Base-by-base conservation (phyloP, 768 basidiomycete species). In the Hypholoma sublateritium region DNA sequence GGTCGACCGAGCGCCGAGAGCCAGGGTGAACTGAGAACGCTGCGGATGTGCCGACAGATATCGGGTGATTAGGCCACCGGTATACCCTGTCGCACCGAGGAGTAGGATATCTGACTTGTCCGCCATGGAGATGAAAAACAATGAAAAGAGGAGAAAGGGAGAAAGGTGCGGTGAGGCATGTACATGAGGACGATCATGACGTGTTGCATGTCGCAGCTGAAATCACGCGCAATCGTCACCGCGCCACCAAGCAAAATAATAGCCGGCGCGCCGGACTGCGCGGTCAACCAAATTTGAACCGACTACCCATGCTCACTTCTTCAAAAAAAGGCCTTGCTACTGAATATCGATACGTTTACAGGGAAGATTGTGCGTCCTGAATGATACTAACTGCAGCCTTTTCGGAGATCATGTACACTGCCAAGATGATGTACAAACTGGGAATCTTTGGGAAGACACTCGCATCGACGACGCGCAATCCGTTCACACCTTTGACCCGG, bases 51-150 rank as follows among this genome's bases (percentile, higher is more conserved):
- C 61, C 1, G 77, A 71, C 25, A 97, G 82, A 70, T 94, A 92
- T 39, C 79, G 74, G 8, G 82, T 74, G 28, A 89, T 83, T 50
- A 91, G 80, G 24, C 80, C 76, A 2, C 92, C 93, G 1, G 88
- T 88, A 67, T 80, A 87, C 16, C 89, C 89, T 77, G 89, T 89
- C 7, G 89, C 90, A 4, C 90, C 91, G 35, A 89, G 77, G 43
- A 93, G 71, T 43, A 91, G 74, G 50, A 92, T 80, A 64, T 88
- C 86, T 39, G 65, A 57, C 53, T 64, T 68, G 34, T 65, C 59
- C 19, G 65, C 48, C 72, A 73, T 75, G 50, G 59, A 59, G 57
- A 54, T 47, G 39, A 32, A 49, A 39, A 21, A n/a, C n/a, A n/a
- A n/a, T n/a, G n/a, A n/a, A n/a, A 42, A 34, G 4, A 16, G 21